A percentile compares a stretch with the other conserved stretches of the same genome.
These are phyloP conservation scores for Morella rubra DNA, from an alignment of 306 rosid genomes.

Conservation along the genomic window DNA sequence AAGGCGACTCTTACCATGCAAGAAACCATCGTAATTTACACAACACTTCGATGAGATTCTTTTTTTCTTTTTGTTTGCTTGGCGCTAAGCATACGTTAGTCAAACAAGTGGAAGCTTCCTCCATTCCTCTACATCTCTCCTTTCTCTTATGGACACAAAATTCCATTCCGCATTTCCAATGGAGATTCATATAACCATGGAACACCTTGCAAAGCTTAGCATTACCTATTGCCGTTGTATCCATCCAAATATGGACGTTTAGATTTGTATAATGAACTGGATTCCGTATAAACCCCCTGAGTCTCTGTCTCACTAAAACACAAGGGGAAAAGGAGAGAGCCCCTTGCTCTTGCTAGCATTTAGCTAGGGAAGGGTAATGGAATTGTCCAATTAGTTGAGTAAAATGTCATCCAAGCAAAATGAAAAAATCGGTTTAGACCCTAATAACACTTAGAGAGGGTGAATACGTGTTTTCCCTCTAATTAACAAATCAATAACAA, in stretches of 20 bases:
- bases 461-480: too few species aligned
- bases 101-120: not conserved
- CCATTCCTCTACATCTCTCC: too few species aligned
- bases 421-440: too few species aligned
- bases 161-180: too few species aligned
- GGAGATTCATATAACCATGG: not conserved
- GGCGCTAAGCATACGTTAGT: not conserved
- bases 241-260: not conserved
- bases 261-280: not conserved
- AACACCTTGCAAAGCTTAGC: not conserved
- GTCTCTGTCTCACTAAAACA: too few species aligned
- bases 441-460: too few species aligned
- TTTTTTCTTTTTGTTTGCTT: too few species aligned
- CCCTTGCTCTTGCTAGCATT: not conserved
- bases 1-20: not conserved
- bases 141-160: too few species aligned
- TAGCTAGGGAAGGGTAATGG: not conserved
- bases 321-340: not conserved
- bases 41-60: not conserved
- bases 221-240: not conserved
- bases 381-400: not conserved
- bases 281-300: too few species aligned
- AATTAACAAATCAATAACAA: too few species aligned
- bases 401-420: not conserved
- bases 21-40: not conserved